These are phyloP conservation scores for Chalciporus piperatoides DNA, from an alignment of 1,284 basidiomycete genomes.

Conservation along the genomic window DNA sequence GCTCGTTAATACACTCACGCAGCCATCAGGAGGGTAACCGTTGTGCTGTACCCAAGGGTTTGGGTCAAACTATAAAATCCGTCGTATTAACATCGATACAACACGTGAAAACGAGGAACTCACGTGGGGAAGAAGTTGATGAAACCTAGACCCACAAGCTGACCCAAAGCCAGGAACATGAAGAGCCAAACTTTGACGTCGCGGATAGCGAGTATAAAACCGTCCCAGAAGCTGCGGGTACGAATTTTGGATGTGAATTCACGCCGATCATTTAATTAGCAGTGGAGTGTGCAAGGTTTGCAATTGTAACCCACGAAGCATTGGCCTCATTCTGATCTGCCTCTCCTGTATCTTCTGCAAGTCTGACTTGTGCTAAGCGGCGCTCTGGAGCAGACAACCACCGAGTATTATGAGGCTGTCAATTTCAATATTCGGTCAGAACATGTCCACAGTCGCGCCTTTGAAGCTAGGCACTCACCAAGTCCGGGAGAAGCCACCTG, in stretches of 20 bases:
- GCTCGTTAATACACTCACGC: conserved; percentile 43
- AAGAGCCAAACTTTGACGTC: conserved; percentile 62
- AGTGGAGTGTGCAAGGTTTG: neutral
- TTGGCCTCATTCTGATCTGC: conserved; percentile 54
- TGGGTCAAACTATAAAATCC: conserved; percentile 46
- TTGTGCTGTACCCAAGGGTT: conserved; percentile 62
- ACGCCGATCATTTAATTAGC: neutral
- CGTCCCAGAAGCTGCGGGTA: conserved; percentile 41
- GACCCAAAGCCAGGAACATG: conserved; percentile 49
- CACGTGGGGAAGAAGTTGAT: conserved; percentile 73
- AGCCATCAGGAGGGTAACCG: conserved; percentile 57
- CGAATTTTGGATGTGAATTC: neutral
- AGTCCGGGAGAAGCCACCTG: conserved; percentile 55
- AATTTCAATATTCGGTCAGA: neutral
- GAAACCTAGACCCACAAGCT: conserved; percentile 63
- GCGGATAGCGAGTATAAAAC: conserved; percentile 54
- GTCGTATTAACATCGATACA: neutral
- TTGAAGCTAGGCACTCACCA: conserved; percentile 34
- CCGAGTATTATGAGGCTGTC: conserved; percentile 61
- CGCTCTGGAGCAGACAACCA: conserved; percentile 60
- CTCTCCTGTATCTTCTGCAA: conserved; percentile 74
- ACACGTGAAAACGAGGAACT: conserved; percentile 16
- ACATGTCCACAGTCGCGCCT: conserved; percentile 16
- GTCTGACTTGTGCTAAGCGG: conserved; percentile 63
- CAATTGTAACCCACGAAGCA: conserved; percentile 44